phyloP scores from a whole-genome alignment of 2,329 filamentous ascomycete genomes.

The Hypoxylon sp. region DNA sequence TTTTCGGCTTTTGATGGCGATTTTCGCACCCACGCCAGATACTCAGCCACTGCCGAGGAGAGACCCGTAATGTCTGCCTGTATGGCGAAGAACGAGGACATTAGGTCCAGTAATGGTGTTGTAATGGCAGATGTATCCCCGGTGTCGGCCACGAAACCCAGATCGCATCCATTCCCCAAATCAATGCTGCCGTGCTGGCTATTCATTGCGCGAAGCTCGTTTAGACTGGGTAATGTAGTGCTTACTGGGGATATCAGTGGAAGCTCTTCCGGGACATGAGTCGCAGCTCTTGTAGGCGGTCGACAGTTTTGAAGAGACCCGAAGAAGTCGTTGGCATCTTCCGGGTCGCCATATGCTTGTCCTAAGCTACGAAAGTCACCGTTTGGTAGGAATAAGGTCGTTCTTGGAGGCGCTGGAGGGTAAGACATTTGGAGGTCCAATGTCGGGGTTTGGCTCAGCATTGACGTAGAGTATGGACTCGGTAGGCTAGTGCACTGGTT shows the following conservation, averaged over 20 bases:
- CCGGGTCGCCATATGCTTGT: constrained; percentile 3
- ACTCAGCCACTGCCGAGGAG: constrained; percentile 9
- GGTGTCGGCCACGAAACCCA: not conserved
- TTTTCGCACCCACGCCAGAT: constrained; percentile 10
- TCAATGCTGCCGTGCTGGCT: not conserved
- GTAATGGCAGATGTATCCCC: not conserved
- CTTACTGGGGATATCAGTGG: not conserved
- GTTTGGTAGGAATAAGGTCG: constrained; percentile 3
- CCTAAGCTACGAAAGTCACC: constrained; percentile 4
- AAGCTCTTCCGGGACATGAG: not conserved
- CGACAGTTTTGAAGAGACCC: not conserved
- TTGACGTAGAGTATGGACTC: constrained; percentile 2
- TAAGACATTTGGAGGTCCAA: constrained; percentile 4
- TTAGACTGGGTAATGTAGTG: constrained; percentile 1
- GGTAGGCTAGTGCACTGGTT: constrained; percentile 2
- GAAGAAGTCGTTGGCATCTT: constrained; percentile 2
- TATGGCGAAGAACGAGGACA: constrained; percentile 5
- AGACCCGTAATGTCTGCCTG: constrained; percentile 14
- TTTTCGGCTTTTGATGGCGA: not conserved
- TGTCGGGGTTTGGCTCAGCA: constrained; percentile 1
- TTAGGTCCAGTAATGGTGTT: not conserved
- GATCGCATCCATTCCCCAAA: not conserved
- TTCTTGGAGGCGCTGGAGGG: not conserved
- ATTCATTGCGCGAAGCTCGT: constrained; percentile 9
- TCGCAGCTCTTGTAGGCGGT: constrained; percentile 1